Conservation (phyloP, 441 rosid species). For the Syzygium malaccense region DNA sequence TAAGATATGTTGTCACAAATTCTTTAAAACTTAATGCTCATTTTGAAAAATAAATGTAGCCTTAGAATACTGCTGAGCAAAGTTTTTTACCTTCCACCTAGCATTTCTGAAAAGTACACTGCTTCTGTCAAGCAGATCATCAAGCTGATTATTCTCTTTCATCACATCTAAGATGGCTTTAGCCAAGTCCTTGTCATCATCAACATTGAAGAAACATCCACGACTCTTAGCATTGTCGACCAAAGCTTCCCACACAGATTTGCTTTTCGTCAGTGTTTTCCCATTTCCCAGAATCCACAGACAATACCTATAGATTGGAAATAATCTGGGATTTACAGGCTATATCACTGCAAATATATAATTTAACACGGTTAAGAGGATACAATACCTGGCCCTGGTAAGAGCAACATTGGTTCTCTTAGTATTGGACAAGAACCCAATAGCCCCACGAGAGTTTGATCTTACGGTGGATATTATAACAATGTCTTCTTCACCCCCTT, state of each 20-base stretch:
- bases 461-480: slow-evolving; percentile 42
- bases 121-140: slow-evolving; percentile 21
- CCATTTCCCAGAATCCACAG: slow-evolving; percentile 44
- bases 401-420: slow-evolving; percentile 39
- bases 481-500: slow-evolving; percentile 50
- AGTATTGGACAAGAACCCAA: slow-evolving; percentile 26
- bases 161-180: slow-evolving; percentile 21
- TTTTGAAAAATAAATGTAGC: not conserved
- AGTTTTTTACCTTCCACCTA: slow-evolving; percentile 36
- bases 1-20: not conserved
- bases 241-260: slow-evolving; percentile 28
- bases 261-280: slow-evolving; percentile 16
- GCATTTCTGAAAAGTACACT: slow-evolving; percentile 23
- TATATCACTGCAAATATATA: not conserved
- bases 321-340: not conserved
- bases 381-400: slow-evolving; percentile 29
- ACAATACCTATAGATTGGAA: slow-evolving; percentile 17
- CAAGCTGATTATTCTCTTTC: slow-evolving; percentile 27
- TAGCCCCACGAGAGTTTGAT: slow-evolving; percentile 14
- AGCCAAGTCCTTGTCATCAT: slow-evolving; percentile 29
- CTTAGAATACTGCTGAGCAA: not conserved
- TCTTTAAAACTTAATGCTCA: not conserved
- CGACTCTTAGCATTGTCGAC: slow-evolving; percentile 36
- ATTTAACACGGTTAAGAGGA: not conserved
- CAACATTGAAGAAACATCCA: slow-evolving; percentile 37